phyloP scores from a whole-genome alignment of 2,329 filamentous ascomycete genomes.

The Cadophora sp. region DNA sequence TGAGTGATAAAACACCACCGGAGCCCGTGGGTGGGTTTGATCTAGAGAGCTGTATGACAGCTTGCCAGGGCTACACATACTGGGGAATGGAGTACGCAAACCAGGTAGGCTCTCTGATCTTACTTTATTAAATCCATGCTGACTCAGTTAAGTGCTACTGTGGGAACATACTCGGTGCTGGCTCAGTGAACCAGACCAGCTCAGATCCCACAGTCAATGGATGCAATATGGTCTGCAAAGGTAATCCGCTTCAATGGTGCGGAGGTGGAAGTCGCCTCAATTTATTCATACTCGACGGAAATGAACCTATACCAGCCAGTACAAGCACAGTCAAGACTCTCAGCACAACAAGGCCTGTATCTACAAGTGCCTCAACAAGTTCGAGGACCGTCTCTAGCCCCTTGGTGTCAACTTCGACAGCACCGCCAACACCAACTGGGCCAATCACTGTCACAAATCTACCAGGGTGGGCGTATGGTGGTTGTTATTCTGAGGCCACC shows the following conservation, averaged over 20 bases:
- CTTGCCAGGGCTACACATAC: conserved; percentile 34
- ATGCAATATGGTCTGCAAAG: conserved; percentile 35
- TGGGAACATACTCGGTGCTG: conserved; percentile 32
- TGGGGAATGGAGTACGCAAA: conserved; percentile 45
- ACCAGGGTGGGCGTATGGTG: conserved; percentile 26
- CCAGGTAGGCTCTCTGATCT: conserved; percentile 10
- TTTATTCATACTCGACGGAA: conserved; percentile 27
- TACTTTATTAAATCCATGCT: neutral
- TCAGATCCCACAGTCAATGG: conserved; percentile 25
- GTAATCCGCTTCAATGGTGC: conserved; percentile 43
- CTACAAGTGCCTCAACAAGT: neutral
- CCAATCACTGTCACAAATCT: conserved; percentile 32
- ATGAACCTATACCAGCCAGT: neutral
- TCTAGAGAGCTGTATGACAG: conserved; percentile 36
- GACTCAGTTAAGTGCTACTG: conserved; percentile 43
- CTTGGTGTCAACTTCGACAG: conserved; percentile 11
- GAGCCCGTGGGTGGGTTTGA: conserved; percentile 33
- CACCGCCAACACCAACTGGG: conserved; percentile 27
- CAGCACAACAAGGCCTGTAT: neutral
- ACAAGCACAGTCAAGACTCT: conserved; percentile 6
- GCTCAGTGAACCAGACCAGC: conserved; percentile 23
- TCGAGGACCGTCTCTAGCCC: neutral
- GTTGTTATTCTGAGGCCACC: conserved; percentile 35
- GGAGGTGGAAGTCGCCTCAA: conserved; percentile 41
- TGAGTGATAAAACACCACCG: conserved; percentile 31